Evolutionary conservation across 176 grass and related monocot genomes (phyloP), one percentile per base, ranked within the genome.

Genomic region (Carex myosuroides): DNA sequence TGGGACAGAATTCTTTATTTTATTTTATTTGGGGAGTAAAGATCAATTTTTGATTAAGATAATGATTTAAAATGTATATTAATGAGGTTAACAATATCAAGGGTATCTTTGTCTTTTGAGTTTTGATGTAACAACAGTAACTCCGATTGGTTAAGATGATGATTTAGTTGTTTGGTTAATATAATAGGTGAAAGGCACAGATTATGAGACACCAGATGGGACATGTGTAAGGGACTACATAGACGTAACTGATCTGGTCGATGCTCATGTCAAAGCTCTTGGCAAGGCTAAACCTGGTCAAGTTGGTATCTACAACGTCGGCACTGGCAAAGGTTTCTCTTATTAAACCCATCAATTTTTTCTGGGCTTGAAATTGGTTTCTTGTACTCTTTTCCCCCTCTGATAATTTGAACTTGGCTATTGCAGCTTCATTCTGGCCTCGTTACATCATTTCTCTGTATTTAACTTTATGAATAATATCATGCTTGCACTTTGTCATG

Each of bases 221-320:
- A 97, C 94, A 16, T 97, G 94, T 52, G 82, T 97, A 59, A 88
- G 94, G 79, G 92, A 97, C 83, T 97, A 97, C 71, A 97, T 97
- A 18, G 94, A 97, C 85, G 94, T 97, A 64, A 97, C 92, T 21
- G 94, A 97, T 90, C 87, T 97, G 18, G 92, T 97, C 8, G 88
- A 94, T 13, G 94, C 94, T 85, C 94, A 97, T 76, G 92, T 94
- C 32, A 97, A 97, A 68, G 94, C 94, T 18, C 94, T 97, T 79
- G 89, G 88, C 90, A 97, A 92, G 84, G 92, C 90, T 21, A 76
- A 90, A 84, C 88, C 70, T 76, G 86, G 88, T 33, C 92, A 86
- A 89, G 92, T 97, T 53, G 94, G 94, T 56, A 97, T 97, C 80
- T 97, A 94, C 88, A 97, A 97, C 29, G 94, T 97, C 3, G 94